A percentile compares a stretch with the other conserved stretches of the same genome.
Conservation (phyloP, 805 yeast genomes). For the Barnettozyma botsteinii region DNA sequence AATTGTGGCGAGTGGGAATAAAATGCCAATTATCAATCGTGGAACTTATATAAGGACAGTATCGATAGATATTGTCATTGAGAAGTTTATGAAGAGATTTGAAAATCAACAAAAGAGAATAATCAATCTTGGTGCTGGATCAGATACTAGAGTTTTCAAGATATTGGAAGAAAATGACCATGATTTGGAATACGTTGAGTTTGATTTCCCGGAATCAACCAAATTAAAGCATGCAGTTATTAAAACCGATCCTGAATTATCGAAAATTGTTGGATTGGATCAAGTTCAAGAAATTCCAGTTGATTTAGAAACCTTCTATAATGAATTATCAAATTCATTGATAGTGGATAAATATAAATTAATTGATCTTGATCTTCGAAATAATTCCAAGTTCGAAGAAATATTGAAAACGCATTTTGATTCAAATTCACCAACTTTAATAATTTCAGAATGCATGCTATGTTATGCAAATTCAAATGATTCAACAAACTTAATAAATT, state of each 20-base stretch:
- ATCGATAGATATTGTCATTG: constrained; percentile 43
- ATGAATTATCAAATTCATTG: constrained; percentile 25
- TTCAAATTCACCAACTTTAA: constrained; percentile 37
- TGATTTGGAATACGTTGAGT: constrained; percentile 37
- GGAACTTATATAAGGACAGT: constrained; percentile 63
- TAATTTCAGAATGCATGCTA: constrained; percentile 53
- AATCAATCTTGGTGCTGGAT: constrained; percentile 61
- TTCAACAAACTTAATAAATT: constrained; percentile 33
- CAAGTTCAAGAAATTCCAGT: not conserved
- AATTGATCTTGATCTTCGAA: constrained; percentile 31
- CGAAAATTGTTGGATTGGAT: constrained; percentile 11
- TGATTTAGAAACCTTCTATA: constrained; percentile 8
- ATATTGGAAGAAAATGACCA: constrained; percentile 26
- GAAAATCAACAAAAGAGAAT: constrained; percentile 38
- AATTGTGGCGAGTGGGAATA: constrained; percentile 14
- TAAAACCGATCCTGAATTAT: constrained; percentile 9
- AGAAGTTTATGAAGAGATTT: constrained; percentile 33
- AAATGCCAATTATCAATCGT: constrained; percentile 58
- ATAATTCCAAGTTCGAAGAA: constrained; percentile 22
- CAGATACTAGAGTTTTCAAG: constrained; percentile 51
- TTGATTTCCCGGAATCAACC: constrained; percentile 45
- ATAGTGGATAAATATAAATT: constrained; percentile 23
- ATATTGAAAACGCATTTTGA: constrained; percentile 21
- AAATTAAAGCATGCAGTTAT: constrained; percentile 34
- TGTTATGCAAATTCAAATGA: constrained; percentile 44